These are phyloP conservation scores for Aspergillus jensenii DNA, from an alignment of 2,329 filamentous ascomycete genomes.

Conservation along the genomic window DNA sequence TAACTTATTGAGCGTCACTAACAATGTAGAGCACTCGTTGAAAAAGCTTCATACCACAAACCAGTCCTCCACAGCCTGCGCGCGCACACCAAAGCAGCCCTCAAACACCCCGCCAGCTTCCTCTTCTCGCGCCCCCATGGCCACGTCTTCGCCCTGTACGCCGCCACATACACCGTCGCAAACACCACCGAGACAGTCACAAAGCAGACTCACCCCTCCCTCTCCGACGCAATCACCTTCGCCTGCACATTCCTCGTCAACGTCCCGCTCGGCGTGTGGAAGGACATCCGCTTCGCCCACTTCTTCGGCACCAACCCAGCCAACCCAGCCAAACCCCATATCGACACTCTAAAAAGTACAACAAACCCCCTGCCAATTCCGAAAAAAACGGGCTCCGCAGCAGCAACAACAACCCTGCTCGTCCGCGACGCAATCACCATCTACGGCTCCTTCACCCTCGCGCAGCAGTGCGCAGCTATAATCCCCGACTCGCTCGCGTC, in stretches of 20 bases:
- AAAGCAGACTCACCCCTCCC: constrained; percentile 55
- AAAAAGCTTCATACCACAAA: constrained; percentile 23
- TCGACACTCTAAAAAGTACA: neutral
- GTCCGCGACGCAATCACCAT: constrained; percentile 80
- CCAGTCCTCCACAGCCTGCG: constrained; percentile 23
- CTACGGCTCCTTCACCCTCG: constrained; percentile 51
- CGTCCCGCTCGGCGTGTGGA: constrained; percentile 31
- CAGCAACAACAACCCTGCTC: constrained; percentile 62
- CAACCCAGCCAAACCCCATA: neutral
- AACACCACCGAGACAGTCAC: constrained; percentile 75
- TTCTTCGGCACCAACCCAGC: constrained; percentile 56
- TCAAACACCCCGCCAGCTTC: constrained; percentile 26
- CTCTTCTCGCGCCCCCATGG: constrained; percentile 38
- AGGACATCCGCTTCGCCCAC: constrained; percentile 53
- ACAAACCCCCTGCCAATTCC: neutral
- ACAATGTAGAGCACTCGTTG: constrained; percentile 23
- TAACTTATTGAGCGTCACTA: neutral
- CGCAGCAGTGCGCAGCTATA: constrained; percentile 18
- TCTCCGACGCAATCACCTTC: constrained; percentile 42
- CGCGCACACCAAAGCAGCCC: constrained; percentile 19
- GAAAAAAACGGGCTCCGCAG: neutral
- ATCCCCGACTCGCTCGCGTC: constrained; percentile 24
- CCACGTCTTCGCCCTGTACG: constrained; percentile 62
- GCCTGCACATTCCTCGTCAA: constrained; percentile 54
- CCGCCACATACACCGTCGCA: constrained; percentile 79